Evolutionary conservation across 2,329 filamentous ascomycete genomes (phyloP).

Genomic region (Elsinoe arachidis): DNA sequence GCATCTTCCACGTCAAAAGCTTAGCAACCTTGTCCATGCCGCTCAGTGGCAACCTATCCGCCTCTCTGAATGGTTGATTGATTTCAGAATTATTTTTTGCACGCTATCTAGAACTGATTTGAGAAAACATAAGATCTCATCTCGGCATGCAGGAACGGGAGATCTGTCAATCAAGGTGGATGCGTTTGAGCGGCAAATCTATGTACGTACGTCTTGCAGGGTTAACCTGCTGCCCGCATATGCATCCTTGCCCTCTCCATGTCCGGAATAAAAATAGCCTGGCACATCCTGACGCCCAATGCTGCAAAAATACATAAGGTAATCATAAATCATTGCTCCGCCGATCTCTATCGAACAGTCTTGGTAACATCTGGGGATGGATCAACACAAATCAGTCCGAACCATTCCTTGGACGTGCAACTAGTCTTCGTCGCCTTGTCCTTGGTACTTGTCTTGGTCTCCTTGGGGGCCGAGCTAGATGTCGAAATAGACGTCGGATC

Average conservation of each 20-base stretch:
- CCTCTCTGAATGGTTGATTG: background rate
- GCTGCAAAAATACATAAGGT: background rate
- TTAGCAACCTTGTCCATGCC: background rate
- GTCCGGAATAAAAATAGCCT: background rate
- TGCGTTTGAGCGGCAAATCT: background rate
- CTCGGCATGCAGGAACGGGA: background rate
- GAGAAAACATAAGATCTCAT: background rate
- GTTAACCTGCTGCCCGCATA: background rate
- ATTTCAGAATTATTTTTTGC: background rate
- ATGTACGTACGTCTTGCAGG: background rate
- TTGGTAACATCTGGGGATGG: constrained; percentile 17
- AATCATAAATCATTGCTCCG: constrained; percentile 1
- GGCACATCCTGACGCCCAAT: background rate
- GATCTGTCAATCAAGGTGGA: background rate
- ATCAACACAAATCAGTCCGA: constrained; percentile 25
- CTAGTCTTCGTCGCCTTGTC: constrained; percentile 16
- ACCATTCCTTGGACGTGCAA: constrained; percentile 22
- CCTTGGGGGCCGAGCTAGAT: background rate
- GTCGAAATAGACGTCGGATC: constrained; percentile 37
- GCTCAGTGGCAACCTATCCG: background rate
- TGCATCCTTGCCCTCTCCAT: background rate
- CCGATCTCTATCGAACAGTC: background rate
- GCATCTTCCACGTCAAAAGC: background rate
- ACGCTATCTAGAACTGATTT: background rate
- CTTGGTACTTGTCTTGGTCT: background rate